Percentiles rank a stretch among this genome's conserved stretches.
Conservation (phyloP, 352 stramenopile genomes). For the Pythium volutum region DNA sequence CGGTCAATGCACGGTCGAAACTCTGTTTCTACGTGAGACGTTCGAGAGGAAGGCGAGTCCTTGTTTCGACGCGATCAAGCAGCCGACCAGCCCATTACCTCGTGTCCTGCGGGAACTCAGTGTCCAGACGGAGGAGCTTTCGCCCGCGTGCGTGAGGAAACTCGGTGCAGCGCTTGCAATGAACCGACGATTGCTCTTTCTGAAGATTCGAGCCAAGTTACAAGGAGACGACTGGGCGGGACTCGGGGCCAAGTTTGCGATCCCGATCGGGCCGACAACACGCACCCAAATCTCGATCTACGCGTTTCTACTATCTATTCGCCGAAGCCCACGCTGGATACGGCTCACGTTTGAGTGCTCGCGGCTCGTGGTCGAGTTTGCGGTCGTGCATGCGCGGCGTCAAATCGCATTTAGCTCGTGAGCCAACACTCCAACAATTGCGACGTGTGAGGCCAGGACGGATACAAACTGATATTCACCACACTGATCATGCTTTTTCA, state of each 20-base stretch:
- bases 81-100: background rate
- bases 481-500: background rate
- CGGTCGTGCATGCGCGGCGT: background rate
- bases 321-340: background rate
- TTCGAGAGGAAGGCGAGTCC: too few species aligned
- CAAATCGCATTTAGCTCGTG: background rate
- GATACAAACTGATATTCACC: background rate
- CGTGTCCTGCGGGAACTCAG: background rate
- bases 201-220: background rate
- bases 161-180: background rate
- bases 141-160: background rate
- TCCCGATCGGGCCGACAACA: background rate
- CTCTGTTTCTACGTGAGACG: background rate
- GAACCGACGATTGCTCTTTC: background rate
- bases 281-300: background rate
- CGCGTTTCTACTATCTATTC: background rate
- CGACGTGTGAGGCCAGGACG: background rate
- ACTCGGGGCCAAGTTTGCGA: background rate
- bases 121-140: background rate
- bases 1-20: too few species aligned
- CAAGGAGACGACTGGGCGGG: background rate
- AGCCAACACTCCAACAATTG: background rate
- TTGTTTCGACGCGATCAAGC: conserved; percentile 2
- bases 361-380: background rate
- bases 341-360: background rate